Conservation (phyloP, 1,284 basidiomycete genomes). For the Rhodotorula glutinis region DNA sequence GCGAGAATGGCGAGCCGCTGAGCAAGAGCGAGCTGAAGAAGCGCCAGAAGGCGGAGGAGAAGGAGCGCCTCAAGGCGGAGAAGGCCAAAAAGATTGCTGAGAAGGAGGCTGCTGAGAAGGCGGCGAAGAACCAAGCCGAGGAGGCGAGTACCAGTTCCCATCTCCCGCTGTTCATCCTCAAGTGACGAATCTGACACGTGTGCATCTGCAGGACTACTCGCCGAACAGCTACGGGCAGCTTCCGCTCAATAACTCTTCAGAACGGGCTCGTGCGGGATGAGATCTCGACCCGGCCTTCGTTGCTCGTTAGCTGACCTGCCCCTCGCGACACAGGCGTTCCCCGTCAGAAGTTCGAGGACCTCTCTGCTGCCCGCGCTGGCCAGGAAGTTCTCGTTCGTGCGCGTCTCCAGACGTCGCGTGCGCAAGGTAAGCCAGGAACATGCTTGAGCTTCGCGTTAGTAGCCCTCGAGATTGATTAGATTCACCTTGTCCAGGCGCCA, state of each 20-base stretch:
- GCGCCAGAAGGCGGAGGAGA: constrained; percentile 85
- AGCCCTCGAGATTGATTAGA: not conserved
- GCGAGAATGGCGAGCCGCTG: constrained; percentile 58
- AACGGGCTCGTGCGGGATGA: constrained; percentile 50
- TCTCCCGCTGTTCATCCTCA: not conserved
- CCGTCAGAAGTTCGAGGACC: constrained; percentile 62
- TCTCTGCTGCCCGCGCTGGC: constrained; percentile 69
- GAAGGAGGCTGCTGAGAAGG: constrained; percentile 71
- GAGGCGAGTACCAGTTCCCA: constrained; percentile 54
- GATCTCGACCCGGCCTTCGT: not conserved
- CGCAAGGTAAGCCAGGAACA: constrained; percentile 61
- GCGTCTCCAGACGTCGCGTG: constrained; percentile 85
- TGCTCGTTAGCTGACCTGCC: not conserved
- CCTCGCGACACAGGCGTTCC: constrained; percentile 26
- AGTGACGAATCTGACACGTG: not conserved
- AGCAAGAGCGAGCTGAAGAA: constrained; percentile 77
- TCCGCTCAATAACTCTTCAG: constrained; percentile 88
- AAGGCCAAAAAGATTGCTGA: constrained; percentile 81
- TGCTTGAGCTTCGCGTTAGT: not conserved
- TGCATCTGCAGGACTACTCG: constrained; percentile 68
- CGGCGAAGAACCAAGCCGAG: constrained; percentile 69
- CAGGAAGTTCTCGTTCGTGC: constrained; percentile 80
- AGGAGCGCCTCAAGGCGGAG: constrained; percentile 61
- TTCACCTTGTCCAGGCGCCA: constrained; percentile 54
- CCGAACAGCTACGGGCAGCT: constrained; percentile 82